Evolutionary conservation across 2,329 filamentous ascomycete species (phyloP), one percentile per base, ranked within the genome.

Genomic region (Beauveria asiatica): DNA sequence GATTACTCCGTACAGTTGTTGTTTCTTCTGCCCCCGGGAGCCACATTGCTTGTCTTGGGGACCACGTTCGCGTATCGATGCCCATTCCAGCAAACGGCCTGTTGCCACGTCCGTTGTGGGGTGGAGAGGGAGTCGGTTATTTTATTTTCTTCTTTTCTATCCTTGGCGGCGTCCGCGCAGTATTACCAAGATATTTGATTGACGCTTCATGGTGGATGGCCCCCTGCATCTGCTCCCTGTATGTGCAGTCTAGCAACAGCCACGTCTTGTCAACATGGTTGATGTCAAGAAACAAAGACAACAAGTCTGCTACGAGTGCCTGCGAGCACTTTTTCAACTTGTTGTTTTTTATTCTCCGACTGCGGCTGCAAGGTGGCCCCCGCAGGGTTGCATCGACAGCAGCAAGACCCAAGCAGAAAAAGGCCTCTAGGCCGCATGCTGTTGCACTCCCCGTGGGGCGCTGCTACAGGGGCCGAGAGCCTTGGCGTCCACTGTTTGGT

Each of bases 1-100:
- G 33, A 37, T 37, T 37, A 37, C 11, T n/a, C n/a, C n/a, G n/a
- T n/a, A 13, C 11, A 11, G 11, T 37, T 37, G 11, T 27, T 49
- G 23, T 49, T 50, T 50, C 17, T 50, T 50, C 17, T 33, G 25
- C 27, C 30, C 41, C 27, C 30, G 21, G 27, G 13, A 9, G 30
- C 21, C 51, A 54, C 51, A 44, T 44, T 39, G 21, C 27, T 19
- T 19, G 39, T 37, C 10, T 27, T 42, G 37, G 21, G 19, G 13
- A n/a, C 13, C 37, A 17, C 13, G 27, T 30, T 58, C 56, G 56
- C 56, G 56, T 51, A 58, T 58, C 56, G 46, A 42, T 58, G 55
- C 33, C 33, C 46, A 57, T 57, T 57, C 21, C 45, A 27, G 25
- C 27, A 57, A 56, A 27, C 48, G 55, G 27, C 33, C 49, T 39